These are phyloP conservation scores for Sisymbrium altissimum DNA, from an alignment of 345 rosid species.

Conservation along the genomic window DNA sequence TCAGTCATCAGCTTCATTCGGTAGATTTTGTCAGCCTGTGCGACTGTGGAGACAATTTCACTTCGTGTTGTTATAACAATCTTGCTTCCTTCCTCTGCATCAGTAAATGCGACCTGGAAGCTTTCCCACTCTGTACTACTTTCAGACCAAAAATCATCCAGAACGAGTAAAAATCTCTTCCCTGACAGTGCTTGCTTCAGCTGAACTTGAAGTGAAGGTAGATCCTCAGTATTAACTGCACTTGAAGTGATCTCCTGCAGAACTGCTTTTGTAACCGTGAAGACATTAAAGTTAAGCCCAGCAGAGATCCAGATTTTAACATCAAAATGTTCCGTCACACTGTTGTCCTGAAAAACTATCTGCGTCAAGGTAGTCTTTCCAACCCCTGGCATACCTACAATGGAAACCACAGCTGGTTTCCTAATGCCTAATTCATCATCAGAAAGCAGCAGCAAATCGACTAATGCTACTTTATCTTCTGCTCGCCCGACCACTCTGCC, in stretches of 20 bases:
- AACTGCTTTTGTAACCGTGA: constrained; percentile 27
- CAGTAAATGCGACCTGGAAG: constrained; percentile 28
- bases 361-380: constrained; percentile 39
- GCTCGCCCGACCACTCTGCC: constrained; percentile 25
- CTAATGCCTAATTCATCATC: background rate
- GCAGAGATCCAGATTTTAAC: constrained; percentile 33
- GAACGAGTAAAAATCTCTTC: constrained; percentile 38
- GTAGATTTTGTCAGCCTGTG: constrained; percentile 22
- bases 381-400: constrained; percentile 41
- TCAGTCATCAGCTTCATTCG: constrained; percentile 20
- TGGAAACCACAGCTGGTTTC: constrained; percentile 27
- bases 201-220: constrained; percentile 37
- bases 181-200: constrained; percentile 26
- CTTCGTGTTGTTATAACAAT: constrained; percentile 47
- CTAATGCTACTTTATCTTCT: constrained; percentile 24
- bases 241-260: constrained; percentile 30
- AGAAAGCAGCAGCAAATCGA: constrained; percentile 25
- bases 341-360: constrained; percentile 28
- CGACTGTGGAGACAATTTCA: constrained; percentile 23
- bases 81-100: constrained; percentile 38
- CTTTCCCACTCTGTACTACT: constrained; percentile 28
- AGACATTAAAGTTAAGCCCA: constrained; percentile 29
- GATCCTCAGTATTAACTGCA: constrained; percentile 23
- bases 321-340: constrained; percentile 17
- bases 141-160: constrained; percentile 52